Evolutionary conservation across 106 monocot species (phyloP), one percentile per base, ranked within the genome.

Genomic region (Hemerocallis citrina): DNA sequence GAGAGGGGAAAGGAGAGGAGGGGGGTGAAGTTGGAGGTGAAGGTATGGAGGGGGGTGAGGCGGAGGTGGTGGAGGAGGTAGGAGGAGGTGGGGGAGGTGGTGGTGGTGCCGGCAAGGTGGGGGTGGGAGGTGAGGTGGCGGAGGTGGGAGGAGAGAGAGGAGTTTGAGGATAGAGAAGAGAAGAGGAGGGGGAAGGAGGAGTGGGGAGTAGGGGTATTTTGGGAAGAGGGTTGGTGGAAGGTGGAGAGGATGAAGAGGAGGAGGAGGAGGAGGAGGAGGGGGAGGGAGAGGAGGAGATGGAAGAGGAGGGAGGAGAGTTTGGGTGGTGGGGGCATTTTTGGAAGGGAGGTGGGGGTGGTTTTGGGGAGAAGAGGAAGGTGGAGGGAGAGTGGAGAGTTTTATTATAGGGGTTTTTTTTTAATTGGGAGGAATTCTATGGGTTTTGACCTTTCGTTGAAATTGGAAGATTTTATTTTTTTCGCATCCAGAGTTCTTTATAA

Each of bases 91-190:
- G 70, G 8, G 47, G 61, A 22, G 19, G 81, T 68, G 15, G 66
- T 25, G 17, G 72, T 69, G 15, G 92, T 92, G 12, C 92, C 92
- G 55, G 92, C 92, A 55, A 88, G 80, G 78, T 92, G 92, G 24
- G 92, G 83, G 9, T 47, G 30, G 62, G 42, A 65, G 62, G 92
- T 88, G 59, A 92, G 81, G 31, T 59, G 32, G 7, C 65, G 71
- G 46, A 92, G 84, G 73, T 92, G 84, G 65, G 69, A 49, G 45
- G 87, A 69, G 65, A 92, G 70, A 61, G 88, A 72, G 70, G 67
- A 28, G 78, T 87, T 88, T 34, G 92, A 71, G 72, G 71, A 72
- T 57, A 65, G 60, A 27, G 82, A 66, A 55, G 81, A 70, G 68
- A 79, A 88, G 47, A 77, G 52, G 48, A 19, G 31, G 2, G 15